phyloP scores from a whole-genome alignment of 1,284 basidiomycete species.

The Chalciporus sp. region DNA sequence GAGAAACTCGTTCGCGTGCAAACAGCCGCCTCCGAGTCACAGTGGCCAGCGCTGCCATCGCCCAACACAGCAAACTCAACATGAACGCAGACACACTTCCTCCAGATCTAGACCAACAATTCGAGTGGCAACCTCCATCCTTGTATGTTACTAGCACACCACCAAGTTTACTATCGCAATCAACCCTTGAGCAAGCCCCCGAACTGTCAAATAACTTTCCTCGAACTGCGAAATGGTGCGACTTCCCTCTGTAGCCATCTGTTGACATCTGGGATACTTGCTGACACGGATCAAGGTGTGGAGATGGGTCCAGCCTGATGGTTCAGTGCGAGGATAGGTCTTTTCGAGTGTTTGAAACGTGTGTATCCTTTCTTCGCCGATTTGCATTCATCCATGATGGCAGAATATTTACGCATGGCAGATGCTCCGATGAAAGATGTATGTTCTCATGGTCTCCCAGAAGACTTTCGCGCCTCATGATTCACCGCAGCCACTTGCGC shows the following conservation, averaged over 20 bases:
- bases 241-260: conserved; percentile 3
- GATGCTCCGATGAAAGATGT: conserved; percentile 11
- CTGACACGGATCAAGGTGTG: conserved; percentile 49
- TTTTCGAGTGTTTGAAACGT: conserved; percentile 47
- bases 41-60: too few relatives aligned
- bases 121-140: conserved; percentile 15
- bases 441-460: neutral
- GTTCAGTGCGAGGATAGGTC: conserved; percentile 63
- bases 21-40: too few relatives aligned
- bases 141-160: conserved; percentile 11
- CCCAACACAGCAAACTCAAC: too few relatives aligned
- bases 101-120: neutral
- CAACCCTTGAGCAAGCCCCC: conserved; percentile 23
- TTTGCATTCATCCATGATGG: neutral
- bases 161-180: conserved; percentile 8
- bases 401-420: neutral
- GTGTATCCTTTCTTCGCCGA: neutral
- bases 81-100: neutral
- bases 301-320: conserved; percentile 61
- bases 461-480: neutral
- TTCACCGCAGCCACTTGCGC: conserved; percentile 1
- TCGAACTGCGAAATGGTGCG: conserved; percentile 52
- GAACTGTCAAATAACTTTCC: conserved; percentile 44
- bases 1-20: too few relatives aligned
- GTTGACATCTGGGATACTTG: neutral